phyloP scores from a whole-genome alignment of 2,329 filamentous ascomycete species.

The Trichoderma guizhouense region DNA sequence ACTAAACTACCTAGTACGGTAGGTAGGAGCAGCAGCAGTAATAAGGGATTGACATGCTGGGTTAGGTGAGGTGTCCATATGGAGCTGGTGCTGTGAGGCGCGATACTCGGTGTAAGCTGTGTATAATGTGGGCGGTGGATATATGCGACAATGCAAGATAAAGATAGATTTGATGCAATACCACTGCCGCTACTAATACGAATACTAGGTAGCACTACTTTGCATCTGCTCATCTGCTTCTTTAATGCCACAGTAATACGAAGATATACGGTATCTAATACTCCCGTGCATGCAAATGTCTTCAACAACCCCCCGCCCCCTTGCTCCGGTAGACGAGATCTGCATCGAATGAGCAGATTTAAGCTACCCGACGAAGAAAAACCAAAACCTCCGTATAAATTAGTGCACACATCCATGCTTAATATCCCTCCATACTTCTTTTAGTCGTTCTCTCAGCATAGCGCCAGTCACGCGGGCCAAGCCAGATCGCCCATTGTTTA shows the following conservation, averaged over 20 bases:
- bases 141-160: background rate
- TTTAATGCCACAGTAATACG: background rate
- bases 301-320: background rate
- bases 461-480: background rate
- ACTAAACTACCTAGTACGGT: background rate
- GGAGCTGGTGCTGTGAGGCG: background rate
- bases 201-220: too few relatives aligned
- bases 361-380: background rate
- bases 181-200: too few relatives aligned
- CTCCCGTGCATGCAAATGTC: background rate
- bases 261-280: background rate
- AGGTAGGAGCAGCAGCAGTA: background rate
- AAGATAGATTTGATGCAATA: background rate
- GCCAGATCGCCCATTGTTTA: conserved; percentile 5
- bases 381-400: background rate
- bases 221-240: background rate
- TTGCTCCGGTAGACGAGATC: background rate
- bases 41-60: background rate
- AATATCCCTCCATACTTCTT: background rate
- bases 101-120: background rate
- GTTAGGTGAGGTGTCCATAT: background rate
- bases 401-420: background rate
- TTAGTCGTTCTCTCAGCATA: background rate
- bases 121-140: background rate
- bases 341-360: background rate